Percentiles rank a stretch among this genome's conserved stretches.
Conservation (phyloP, 1,284 basidiomycete species). For the Tilletia horrida region DNA sequence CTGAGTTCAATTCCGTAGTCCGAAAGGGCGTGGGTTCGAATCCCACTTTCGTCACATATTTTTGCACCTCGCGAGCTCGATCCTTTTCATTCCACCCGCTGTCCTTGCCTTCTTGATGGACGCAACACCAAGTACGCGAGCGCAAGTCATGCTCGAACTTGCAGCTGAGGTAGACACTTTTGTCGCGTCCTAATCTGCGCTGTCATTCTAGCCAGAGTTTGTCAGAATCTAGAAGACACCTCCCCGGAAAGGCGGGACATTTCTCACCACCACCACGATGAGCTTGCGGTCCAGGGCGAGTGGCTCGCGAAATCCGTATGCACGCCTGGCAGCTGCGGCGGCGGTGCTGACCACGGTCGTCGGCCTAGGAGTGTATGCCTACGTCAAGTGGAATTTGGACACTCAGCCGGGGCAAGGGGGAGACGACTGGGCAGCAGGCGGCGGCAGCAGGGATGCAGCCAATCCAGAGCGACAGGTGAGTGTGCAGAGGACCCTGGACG, state of each 20-base stretch:
- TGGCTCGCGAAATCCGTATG: background rate
- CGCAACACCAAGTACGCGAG: too few relatives aligned
- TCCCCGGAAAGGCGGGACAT: too few relatives aligned
- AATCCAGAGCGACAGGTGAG: too few relatives aligned
- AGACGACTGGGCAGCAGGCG: conserved; percentile 8
- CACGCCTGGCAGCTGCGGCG: background rate
- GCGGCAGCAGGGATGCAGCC: background rate
- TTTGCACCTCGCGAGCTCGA: too few relatives aligned
- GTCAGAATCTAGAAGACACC: too few relatives aligned
- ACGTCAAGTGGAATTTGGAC: background rate
- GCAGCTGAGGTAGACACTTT: too few relatives aligned
- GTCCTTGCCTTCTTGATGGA: too few relatives aligned
- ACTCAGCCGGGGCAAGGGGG: conserved; percentile 12
- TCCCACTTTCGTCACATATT: conserved; percentile 43
- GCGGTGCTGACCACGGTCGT: background rate
- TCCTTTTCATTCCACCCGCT: too few relatives aligned
- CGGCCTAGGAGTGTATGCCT: background rate
- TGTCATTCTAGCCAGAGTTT: too few relatives aligned
- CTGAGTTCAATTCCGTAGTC: conserved; percentile 4
- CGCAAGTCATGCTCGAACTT: too few relatives aligned
- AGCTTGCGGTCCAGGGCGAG: background rate
- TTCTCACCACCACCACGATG: background rate
- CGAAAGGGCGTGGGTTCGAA: conserved; percentile 52
- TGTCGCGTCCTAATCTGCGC: too few relatives aligned
- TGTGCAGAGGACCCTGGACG: too few relatives aligned